Evolutionary conservation across 2,329 filamentous ascomycete genomes (phyloP).

Genomic region (Nigrospora oryzae): DNA sequence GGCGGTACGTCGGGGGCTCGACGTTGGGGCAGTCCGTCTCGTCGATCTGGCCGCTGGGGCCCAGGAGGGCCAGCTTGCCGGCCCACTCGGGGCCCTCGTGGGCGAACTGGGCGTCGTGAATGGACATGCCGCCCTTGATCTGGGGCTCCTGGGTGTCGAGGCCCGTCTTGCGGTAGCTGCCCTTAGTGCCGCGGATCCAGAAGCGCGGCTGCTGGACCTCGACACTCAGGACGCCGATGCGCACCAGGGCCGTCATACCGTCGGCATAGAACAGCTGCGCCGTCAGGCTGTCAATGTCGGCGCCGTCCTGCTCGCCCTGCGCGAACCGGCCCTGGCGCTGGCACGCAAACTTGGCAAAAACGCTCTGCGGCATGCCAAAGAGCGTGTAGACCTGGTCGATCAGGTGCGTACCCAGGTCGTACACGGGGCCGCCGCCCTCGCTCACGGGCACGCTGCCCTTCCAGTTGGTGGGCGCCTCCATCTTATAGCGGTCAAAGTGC

Average conservation of each 20-base stretch:
- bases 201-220: constrained; percentile 64
- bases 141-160: constrained; percentile 72
- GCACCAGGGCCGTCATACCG: constrained; percentile 59
- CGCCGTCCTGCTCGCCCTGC: constrained; percentile 23
- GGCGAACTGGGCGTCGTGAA: constrained; percentile 56
- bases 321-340: constrained; percentile 44
- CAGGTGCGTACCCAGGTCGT: constrained; percentile 69
- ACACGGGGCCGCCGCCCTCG: constrained; percentile 60
- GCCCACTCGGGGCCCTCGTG: constrained; percentile 49
- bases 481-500: constrained; percentile 70
- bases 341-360: constrained; percentile 61
- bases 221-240: constrained; percentile 59
- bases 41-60: constrained; percentile 39
- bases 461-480: constrained; percentile 53
- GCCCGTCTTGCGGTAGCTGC: constrained; percentile 63
- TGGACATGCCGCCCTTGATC: constrained; percentile 54
- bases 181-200: constrained; percentile 69
- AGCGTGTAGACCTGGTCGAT: constrained; percentile 66
- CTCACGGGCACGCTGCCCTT: constrained; percentile 52
- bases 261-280: constrained; percentile 58
- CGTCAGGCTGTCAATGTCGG: constrained; percentile 50
- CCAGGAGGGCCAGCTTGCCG: constrained; percentile 49
- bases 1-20: constrained; percentile 57
- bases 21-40: constrained; percentile 47
- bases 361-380: constrained; percentile 58